Base-by-base conservation (phyloP, 495 filamentous ascomycete genomes). In the Apiosordaria backusii region DNA sequence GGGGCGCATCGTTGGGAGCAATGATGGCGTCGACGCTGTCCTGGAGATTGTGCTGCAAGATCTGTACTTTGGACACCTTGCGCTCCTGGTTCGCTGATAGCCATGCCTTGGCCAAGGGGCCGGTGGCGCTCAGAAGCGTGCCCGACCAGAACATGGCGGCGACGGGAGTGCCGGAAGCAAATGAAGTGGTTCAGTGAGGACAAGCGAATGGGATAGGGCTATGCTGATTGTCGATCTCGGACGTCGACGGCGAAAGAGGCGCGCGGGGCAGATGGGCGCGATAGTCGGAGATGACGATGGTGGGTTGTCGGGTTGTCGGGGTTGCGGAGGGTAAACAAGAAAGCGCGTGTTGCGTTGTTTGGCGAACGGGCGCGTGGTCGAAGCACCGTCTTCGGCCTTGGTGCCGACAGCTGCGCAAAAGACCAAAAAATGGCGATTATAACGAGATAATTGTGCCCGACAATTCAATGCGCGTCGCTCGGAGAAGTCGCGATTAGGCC, bases 21-120 rank as follows among this genome's bases (percentile, higher is more conserved):
- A 98, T 93, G 78, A 99, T 99, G 67, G 92, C 92, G 76, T 88
- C 89, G 70, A 98, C 92, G 75, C 93, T 97, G 74, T 90, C 91
- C 72, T 93, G 90, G 69, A 99, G 90, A 72, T 96, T 93, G 50
- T 92, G 92, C 73, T 96, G 90, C 66, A 98, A 76, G 65, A 98
- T 92, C 71, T 97, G 91, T 63, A 89, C 91, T 78, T 98, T 99
- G 65, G 93, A 92, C 53, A 99, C 87, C 78, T 97, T 98, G 84
- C 92, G 92, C 85, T 98, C 94, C 70, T 97, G 80, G 79, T 98
- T 98, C 80, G 93, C 92, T 26, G 94, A 97, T 67, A 98, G 87
- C 95, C 95, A 98, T 79, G 97, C 95, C 73, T 93, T 91, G 75
- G 95, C 96, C 84, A 99, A 77, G 71, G 95, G 93, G 84, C 96